Conservation (phyloP, 164 flowering plant genomes). For the Platanus orientalis region DNA sequence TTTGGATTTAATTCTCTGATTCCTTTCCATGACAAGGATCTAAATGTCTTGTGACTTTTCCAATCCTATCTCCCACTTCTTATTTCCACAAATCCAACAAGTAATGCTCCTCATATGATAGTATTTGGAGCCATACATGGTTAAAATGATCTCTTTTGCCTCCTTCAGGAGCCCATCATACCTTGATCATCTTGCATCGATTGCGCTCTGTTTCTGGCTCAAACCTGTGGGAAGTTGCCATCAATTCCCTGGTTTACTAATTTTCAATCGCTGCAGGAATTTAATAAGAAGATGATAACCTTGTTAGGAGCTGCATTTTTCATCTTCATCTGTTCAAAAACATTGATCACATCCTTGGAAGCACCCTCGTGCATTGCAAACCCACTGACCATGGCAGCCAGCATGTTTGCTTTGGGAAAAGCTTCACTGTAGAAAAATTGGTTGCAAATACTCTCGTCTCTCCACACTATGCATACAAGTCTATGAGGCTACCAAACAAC, state of each 20-base stretch:
- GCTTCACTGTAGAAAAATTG: slow-evolving; percentile 25
- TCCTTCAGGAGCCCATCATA: slow-evolving; percentile 42
- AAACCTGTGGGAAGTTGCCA: slow-evolving; percentile 30
- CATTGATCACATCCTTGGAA: slow-evolving; percentile 34
- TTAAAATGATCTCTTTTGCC: slow-evolving; percentile 32
- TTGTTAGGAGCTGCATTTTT: slow-evolving; percentile 28
- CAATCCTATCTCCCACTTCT: slow-evolving; percentile 36
- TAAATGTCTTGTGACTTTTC: slow-evolving; percentile 21
- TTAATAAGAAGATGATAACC: slow-evolving; percentile 34
- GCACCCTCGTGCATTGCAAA: slow-evolving; percentile 46
- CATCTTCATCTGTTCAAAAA: slow-evolving; percentile 31
- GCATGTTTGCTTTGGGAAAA: slow-evolving; percentile 19
- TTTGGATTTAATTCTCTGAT: slow-evolving; percentile 27
- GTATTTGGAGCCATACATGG: slow-evolving; percentile 42
- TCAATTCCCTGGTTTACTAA: slow-evolving; percentile 39
- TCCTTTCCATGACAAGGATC: slow-evolving; percentile 35
- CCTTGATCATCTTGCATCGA: slow-evolving; percentile 54
- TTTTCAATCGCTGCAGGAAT: slow-evolving; percentile 48
- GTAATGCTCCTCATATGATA: slow-evolving; percentile 44
- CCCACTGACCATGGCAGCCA: slow-evolving; percentile 53
- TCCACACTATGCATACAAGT: slow-evolving; percentile 58
- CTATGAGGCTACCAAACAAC: slow-evolving; percentile 34
- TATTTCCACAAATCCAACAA: slow-evolving; percentile 34
- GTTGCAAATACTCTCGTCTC: slow-evolving; percentile 36
- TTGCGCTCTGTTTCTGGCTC: slow-evolving; percentile 50